Evolutionary conservation across 495 filamentous ascomycete genomes (phyloP), one percentile per base, ranked within the genome.

Genomic region (Hypoxylon trugodes): DNA sequence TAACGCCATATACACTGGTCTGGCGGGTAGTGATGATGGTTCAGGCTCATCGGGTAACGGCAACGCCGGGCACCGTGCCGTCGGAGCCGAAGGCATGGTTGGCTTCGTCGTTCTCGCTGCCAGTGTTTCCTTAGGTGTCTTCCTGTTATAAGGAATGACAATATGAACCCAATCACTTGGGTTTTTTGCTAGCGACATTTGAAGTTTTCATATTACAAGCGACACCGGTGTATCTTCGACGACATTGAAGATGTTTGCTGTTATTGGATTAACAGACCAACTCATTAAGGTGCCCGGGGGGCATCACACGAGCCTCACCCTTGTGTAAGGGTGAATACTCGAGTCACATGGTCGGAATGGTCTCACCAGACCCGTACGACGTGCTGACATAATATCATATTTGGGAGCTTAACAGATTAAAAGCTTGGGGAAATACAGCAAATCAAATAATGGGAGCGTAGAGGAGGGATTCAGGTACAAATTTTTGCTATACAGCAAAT

Each of bases 1-100:
- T 48, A 57, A 76, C 69, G 46, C 66, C 38, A 64, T 81, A 25
- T 82, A 73, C 69, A 78, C 77, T 19, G 85, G 84, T n/a, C 70
- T 87, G 32, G 83, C 72, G 28, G 81, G 78, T n/a, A 69, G 59
- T n/a, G 60, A 35, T 10, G 49, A 57, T 5, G 50, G 26, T 51
- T 51, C 58, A 13, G 40, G 51, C 13, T 62, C 63, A 2, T 45
- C 49, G 8, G 38, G 52, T 1, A 38, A 47, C 16, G 58, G 61
- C 28, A 73, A 58, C 32, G 64, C 32, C 30, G 70, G 64, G 4
- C 61, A 61, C 40, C 61, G 67, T 35, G 43, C 68, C 2, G 61
- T 53, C 33, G 60, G 57, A 6, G 54, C 48, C 22, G 64, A 66
- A 7, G 69, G 57, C 38, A 1, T 68, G 18, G 64, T 70, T 15